These are phyloP conservation scores for Fusarium solani-melongenae DNA, from an alignment of 2,329 filamentous ascomycete genomes.

Conservation along the genomic window DNA sequence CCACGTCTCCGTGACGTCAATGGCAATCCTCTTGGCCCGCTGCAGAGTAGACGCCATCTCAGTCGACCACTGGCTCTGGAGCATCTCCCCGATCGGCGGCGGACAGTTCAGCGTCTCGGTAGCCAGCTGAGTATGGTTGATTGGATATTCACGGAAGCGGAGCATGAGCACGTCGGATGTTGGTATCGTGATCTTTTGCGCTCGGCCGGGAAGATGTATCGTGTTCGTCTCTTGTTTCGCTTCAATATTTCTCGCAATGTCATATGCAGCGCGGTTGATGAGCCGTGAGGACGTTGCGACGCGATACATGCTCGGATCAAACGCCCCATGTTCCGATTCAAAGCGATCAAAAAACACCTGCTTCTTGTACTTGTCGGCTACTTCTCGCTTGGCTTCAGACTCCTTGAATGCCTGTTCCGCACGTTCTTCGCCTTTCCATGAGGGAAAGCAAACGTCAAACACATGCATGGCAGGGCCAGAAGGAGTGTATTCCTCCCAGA, in stretches of 20 bases:
- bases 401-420: conserved; percentile 24
- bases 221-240: conserved; percentile 24
- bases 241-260: neutral
- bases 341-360: conserved; percentile 36
- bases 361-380: conserved; percentile 22
- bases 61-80: conserved; percentile 43
- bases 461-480: conserved; percentile 41
- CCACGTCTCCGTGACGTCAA: conserved; percentile 45
- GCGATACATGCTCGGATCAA: conserved; percentile 37
- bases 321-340: neutral
- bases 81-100: conserved; percentile 40
- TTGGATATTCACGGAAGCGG: conserved; percentile 36
- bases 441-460: conserved; percentile 45
- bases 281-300: conserved; percentile 6
- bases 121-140: conserved; percentile 13
- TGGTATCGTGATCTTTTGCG: conserved; percentile 37
- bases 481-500: conserved; percentile 34
- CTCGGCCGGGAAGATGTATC: conserved; percentile 41
- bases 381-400: neutral
- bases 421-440: conserved; percentile 26
- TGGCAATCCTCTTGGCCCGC: conserved; percentile 39
- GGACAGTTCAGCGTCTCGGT: conserved; percentile 27
- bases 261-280: conserved; percentile 20
- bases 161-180: conserved; percentile 45
- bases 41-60: conserved; percentile 43